Base-by-base conservation (phyloP, 129 eudicot species). In the Pittosporum tobira region DNA sequence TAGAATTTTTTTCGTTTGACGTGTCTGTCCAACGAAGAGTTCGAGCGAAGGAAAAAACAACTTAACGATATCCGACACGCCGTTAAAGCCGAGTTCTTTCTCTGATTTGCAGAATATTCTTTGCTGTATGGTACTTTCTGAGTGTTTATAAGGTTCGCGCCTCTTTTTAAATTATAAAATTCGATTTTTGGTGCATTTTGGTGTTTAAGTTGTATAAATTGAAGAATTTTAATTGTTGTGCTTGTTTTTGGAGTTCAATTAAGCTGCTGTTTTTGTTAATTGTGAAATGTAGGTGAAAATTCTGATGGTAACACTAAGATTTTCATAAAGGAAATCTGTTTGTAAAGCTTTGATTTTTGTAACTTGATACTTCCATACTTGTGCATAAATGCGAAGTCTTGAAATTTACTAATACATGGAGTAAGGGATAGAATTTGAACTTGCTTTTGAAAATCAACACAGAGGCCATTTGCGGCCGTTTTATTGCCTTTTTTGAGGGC, bases 91-190 rank as follows among this genome's bases (percentile, higher is more conserved):
- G 96, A 93, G 49, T 81, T n/a, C 94, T 0, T 45, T 93, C 10
- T 46, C 88, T 11, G 99, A 93, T 76, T 81, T 93, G 91, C 99
- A 93, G 78, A 96, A 93, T 25, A 71, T 93, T 48, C 75, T 93
- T 2, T 93, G 96, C 27, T 83, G 85, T 75, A 83, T 93, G 99
- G 91, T 87, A 38, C 91, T 93, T 28, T 84, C 99, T 48, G 99
- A 93, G 61, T 93, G 99, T 93, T 27, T 93, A 93, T 54, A 93
- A 93, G 99, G 99, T 93, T 31, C 5, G 68, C 64, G 0, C 58
- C 38, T 25, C n/a, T 38, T 25, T 52, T 6, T 8, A 6, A 45
- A 45, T 34, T 34, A 34, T 9, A 8, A 34, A 6, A n/a, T n/a
- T n/a, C n/a, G n/a, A n/a, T n/a, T n/a, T n/a, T n/a, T n/a, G n/a